phyloP scores from a whole-genome alignment of 1,284 basidiomycete species.

The Hymenochaete sp. region DNA sequence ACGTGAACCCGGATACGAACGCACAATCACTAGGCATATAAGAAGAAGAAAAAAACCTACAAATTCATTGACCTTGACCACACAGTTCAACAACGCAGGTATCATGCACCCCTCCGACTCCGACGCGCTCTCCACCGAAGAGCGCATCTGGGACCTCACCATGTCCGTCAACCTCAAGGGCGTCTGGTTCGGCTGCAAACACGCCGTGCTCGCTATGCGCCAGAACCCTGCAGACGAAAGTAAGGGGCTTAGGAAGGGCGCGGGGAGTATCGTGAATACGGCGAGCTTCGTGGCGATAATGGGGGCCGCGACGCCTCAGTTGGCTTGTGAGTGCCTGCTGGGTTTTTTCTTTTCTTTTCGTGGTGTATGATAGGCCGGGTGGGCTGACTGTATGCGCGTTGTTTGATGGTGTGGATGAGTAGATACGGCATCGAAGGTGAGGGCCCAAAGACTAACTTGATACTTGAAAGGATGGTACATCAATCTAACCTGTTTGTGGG shows the following conservation, averaged over 20 bases:
- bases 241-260: conserved; percentile 73
- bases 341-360: not conserved
- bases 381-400: no score
- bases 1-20: conserved; percentile 21
- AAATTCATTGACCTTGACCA: no score
- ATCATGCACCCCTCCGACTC: conserved; percentile 96
- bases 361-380: no score
- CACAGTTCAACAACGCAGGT: conserved; percentile 84
- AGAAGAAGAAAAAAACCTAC: no score
- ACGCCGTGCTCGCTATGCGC: conserved; percentile 93
- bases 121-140: conserved; percentile 91
- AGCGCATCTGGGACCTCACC: conserved; percentile 91
- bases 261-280: conserved; percentile 96
- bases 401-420: not conserved
- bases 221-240: conserved; percentile 75
- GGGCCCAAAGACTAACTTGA: not conserved
- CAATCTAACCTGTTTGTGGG: not conserved
- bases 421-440: conserved; percentile 82
- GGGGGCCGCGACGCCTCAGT: conserved; percentile 92
- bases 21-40: no score
- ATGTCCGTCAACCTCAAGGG: conserved; percentile 96
- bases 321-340: conserved; percentile 66
- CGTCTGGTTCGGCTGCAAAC: conserved; percentile 98
- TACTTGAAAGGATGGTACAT: not conserved
- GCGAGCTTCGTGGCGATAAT: conserved; percentile 91